Evolutionary conservation across 306 rosid genomes (phyloP).

Genomic region (Astragalus glycyphyllos): DNA sequence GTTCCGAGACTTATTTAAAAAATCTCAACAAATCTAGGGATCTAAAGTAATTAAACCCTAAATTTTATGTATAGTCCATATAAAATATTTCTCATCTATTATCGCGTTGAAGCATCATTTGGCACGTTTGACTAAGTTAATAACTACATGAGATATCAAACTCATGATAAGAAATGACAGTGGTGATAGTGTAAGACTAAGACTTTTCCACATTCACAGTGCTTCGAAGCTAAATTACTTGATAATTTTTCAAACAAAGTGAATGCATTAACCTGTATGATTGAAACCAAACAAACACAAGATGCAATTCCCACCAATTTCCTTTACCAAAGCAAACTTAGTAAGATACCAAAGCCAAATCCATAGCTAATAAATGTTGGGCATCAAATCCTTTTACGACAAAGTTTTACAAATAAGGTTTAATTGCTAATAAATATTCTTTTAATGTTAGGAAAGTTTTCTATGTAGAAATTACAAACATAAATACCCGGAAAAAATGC

Average conservation of each 20-base stretch:
- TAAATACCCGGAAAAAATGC: constrained; percentile 11
- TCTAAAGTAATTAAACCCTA: neutral
- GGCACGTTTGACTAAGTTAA: neutral
- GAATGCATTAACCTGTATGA: neutral
- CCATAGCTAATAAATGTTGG: neutral
- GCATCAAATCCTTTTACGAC: constrained; percentile 22
- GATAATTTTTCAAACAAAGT: neutral
- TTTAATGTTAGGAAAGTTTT: neutral
- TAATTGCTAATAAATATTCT: constrained; percentile 15
- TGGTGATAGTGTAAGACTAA: neutral
- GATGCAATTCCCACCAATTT: neutral
- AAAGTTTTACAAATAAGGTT: constrained; percentile 6
- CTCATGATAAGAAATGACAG: neutral
- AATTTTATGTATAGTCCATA: neutral
- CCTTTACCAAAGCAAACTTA: constrained; percentile 17
- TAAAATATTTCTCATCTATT: constrained; percentile 8
- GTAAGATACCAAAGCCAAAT: constrained; percentile 4
- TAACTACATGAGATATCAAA: neutral
- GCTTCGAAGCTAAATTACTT: neutral
- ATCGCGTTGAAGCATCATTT: neutral
- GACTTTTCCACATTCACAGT: neutral
- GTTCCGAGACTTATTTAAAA: too few species aligned
- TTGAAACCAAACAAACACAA: constrained; percentile 26
- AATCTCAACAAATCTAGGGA: too few species aligned
- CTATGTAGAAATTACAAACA: constrained; percentile 1